Percentiles rank a stretch among this genome's conserved stretches.
Evolutionary conservation across 768 basidiomycete species (phyloP).

Genomic region (Leucocoprinus leucothites): DNA sequence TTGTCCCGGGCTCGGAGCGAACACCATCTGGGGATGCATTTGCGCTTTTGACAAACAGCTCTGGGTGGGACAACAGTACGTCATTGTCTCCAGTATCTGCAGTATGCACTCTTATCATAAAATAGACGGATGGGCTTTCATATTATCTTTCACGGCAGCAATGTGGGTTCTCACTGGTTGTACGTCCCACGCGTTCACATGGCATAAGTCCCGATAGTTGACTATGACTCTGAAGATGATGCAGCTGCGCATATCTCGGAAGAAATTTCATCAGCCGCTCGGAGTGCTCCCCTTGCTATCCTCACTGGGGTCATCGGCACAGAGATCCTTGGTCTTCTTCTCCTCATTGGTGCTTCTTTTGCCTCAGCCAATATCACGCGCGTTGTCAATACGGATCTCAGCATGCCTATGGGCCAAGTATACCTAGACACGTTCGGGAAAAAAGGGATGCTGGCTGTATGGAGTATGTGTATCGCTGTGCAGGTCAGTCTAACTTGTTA

Average conservation of each 20-base stretch:
- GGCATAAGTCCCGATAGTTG: too few species aligned
- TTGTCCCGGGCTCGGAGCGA: slow-evolving; percentile 40
- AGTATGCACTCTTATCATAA: background rate
- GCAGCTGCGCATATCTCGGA: slow-evolving; percentile 66
- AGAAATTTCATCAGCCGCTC: slow-evolving; percentile 53
- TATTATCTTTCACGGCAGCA: slow-evolving; percentile 56
- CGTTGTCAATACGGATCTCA: slow-evolving; percentile 41
- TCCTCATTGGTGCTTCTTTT: slow-evolving; percentile 54
- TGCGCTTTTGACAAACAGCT: slow-evolving; percentile 58
- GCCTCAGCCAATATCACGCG: slow-evolving; percentile 46
- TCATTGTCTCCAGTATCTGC: background rate
- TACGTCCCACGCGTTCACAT: too few species aligned
- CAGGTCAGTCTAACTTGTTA: slow-evolving; percentile 7
- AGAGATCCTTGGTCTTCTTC: slow-evolving; percentile 50
- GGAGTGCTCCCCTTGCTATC: slow-evolving; percentile 58
- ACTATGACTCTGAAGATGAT: too few species aligned
- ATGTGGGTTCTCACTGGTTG: slow-evolving; percentile 71
- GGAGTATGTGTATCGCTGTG: slow-evolving; percentile 54
- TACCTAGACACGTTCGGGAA: slow-evolving; percentile 55
- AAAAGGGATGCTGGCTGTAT: slow-evolving; percentile 56
- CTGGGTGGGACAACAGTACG: slow-evolving; percentile 56
- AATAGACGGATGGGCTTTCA: slow-evolving; percentile 59
- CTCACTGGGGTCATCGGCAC: slow-evolving; percentile 49
- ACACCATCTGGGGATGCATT: slow-evolving; percentile 59
- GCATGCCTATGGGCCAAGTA: slow-evolving; percentile 60